Conservation (phyloP, 73 alveolate species). For the Paramecium sonneborni region DNA sequence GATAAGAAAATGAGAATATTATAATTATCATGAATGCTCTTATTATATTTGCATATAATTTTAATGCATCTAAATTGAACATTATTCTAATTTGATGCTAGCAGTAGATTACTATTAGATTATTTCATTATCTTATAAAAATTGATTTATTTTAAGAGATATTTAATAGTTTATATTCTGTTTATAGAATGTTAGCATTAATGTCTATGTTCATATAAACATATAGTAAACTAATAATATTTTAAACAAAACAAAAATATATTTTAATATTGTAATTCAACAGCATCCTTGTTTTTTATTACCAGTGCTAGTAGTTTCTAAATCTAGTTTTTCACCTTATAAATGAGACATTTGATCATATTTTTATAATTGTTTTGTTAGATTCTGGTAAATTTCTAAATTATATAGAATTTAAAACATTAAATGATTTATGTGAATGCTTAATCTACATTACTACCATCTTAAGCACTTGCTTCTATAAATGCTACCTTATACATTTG, state of each 20-base stretch:
- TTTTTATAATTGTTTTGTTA: background rate
- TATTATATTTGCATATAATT: too few species aligned
- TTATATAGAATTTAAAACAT: constrained; percentile 14
- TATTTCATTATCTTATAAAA: constrained; percentile 15
- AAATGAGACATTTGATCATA: constrained; percentile 32
- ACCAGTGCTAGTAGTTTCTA: background rate
- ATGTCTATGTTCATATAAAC: background rate
- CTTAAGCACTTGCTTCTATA: constrained; percentile 86
- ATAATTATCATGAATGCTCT: too few species aligned
- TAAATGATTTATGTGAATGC: constrained; percentile 70
- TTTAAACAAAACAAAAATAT: background rate
- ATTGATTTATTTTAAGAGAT: background rate
- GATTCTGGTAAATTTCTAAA: constrained; percentile 44
- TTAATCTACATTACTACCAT: constrained; percentile 80
- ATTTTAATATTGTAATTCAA: background rate
- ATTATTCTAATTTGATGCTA: too few species aligned
- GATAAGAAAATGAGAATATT: too few species aligned
- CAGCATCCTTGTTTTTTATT: constrained; percentile 27
- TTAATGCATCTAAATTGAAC: too few species aligned
- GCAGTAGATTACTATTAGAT: background rate
- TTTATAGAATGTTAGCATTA: background rate
- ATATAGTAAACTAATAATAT: background rate
- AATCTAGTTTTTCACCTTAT: background rate
- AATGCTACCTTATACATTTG: constrained; percentile 72
- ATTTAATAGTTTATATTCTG: background rate